A percentile compares a stretch with the other conserved stretches of the same genome.
phyloP scores from a whole-genome alignment of 768 basidiomycete genomes.

The Phylloporus scabripes region DNA sequence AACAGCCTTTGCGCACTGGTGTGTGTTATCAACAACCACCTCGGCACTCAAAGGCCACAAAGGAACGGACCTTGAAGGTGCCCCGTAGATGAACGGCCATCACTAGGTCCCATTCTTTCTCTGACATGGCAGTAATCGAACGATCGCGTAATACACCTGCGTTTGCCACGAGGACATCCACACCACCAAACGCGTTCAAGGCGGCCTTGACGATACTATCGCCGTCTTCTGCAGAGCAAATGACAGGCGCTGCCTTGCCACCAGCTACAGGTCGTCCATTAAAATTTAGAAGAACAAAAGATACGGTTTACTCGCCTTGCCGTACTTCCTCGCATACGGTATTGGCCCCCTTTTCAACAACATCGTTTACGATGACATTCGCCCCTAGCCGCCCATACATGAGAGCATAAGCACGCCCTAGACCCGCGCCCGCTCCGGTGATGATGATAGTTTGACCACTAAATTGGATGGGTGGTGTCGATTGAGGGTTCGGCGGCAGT shows the following conservation, averaged over 20 bases:
- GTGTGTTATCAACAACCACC: not conserved
- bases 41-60: constrained; percentile 1
- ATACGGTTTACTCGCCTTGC: constrained; percentile 45
- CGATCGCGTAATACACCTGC: constrained; percentile 94
- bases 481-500: constrained; percentile 63
- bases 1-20: constrained; percentile 85
- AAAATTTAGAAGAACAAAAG: not conserved
- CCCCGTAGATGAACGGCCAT: constrained; percentile 84
- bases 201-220: constrained; percentile 85
- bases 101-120: constrained; percentile 93
- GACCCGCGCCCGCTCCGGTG: constrained; percentile 92
- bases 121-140: constrained; percentile 83
- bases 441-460: constrained; percentile 89
- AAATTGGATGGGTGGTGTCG: constrained; percentile 67
- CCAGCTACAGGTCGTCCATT: constrained; percentile 48
- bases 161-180: constrained; percentile 87
- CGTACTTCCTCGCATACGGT: constrained; percentile 84
- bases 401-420: constrained; percentile 86
- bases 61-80: constrained; percentile 68
- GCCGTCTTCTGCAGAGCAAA: constrained; percentile 89
- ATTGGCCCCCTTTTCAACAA: constrained; percentile 79
- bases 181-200: constrained; percentile 77
- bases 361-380: constrained; percentile 94
- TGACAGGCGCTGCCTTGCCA: constrained; percentile 77
- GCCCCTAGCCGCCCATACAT: constrained; percentile 94